Evolutionary conservation across 2,329 filamentous ascomycete species (phyloP).

Genomic region (Colletotrichum plurivorum): DNA sequence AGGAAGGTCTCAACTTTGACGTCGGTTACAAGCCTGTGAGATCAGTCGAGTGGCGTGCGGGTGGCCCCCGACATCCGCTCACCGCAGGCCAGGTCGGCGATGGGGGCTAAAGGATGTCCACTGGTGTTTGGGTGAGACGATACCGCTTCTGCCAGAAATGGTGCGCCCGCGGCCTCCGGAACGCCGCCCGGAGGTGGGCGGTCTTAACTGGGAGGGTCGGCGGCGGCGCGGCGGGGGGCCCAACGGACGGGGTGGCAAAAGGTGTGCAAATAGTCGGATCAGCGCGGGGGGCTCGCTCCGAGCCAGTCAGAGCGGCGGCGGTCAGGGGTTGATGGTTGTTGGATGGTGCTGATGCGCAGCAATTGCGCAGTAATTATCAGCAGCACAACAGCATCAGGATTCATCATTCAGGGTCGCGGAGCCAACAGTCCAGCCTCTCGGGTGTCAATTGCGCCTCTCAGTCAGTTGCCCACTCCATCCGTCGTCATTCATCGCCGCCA

Average conservation of each 20-base stretch:
- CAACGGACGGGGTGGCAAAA: constrained; percentile 1
- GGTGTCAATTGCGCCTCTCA: constrained; percentile 1
- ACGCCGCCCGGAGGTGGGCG: constrained; percentile 15
- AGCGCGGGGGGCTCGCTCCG: constrained; percentile 17
- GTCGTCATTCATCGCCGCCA: background rate
- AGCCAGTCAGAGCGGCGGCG: background rate
- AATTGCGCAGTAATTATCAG: background rate
- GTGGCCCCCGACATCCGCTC: background rate
- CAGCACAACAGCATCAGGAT: constrained; percentile 4
- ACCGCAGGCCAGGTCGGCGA: background rate
- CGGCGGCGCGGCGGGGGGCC: constrained; percentile 5
- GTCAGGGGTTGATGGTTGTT: background rate
- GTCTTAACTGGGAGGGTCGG: constrained; percentile 6
- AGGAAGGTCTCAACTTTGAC: background rate
- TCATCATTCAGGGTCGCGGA: too few relatives aligned
- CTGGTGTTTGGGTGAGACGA: background rate
- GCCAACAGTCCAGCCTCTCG: background rate
- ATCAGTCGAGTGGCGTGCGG: too few relatives aligned
- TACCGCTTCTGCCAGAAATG: background rate
- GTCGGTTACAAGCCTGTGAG: background rate
- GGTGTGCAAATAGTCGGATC: constrained; percentile 25
- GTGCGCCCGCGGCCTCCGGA: constrained; percentile 2
- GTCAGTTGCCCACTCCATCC: background rate
- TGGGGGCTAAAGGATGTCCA: background rate
- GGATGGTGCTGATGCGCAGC: background rate